These are phyloP conservation scores for Paspalum vaginatum DNA, from an alignment of 176 grass and related monocot genomes.

Conservation along the genomic window DNA sequence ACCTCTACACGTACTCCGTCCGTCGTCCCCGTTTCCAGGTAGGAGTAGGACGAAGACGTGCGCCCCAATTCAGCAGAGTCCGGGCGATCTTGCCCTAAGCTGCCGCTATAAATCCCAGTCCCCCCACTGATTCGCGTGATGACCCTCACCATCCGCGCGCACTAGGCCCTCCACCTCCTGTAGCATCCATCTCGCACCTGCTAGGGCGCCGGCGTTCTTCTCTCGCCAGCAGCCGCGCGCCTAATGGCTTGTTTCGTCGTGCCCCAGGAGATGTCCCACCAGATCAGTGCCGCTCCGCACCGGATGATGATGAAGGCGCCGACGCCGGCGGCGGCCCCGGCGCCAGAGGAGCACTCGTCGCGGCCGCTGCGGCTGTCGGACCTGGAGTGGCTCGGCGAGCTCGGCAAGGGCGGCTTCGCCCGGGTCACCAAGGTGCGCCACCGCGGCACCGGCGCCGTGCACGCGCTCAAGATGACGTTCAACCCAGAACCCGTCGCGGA, in stretches of 20 bases:
- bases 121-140: too few species aligned
- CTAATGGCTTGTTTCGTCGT: not conserved
- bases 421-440: slow-evolving; percentile 47
- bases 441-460: not conserved
- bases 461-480: slow-evolving; percentile 34
- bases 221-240: not conserved
- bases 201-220: too few species aligned
- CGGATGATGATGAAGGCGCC: not conserved
- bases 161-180: too few species aligned
- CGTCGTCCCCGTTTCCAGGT: too few species aligned
- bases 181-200: too few species aligned
- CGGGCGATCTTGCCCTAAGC: too few species aligned
- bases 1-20: too few species aligned
- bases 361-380: not conserved
- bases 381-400: slow-evolving; percentile 20
- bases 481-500: not conserved
- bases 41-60: too few species aligned
- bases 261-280: not conserved
- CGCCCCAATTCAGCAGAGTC: too few species aligned
- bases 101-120: too few species aligned
- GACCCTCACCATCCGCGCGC: too few species aligned
- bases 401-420: slow-evolving; percentile 40
- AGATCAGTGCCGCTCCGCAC: not conserved
- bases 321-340: not conserved
- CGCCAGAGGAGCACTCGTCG: not conserved